A percentile compares a stretch with the other conserved stretches of the same genome.
Conservation (phyloP, 345 rosid genomes). For the Trapa bicornis region DNA sequence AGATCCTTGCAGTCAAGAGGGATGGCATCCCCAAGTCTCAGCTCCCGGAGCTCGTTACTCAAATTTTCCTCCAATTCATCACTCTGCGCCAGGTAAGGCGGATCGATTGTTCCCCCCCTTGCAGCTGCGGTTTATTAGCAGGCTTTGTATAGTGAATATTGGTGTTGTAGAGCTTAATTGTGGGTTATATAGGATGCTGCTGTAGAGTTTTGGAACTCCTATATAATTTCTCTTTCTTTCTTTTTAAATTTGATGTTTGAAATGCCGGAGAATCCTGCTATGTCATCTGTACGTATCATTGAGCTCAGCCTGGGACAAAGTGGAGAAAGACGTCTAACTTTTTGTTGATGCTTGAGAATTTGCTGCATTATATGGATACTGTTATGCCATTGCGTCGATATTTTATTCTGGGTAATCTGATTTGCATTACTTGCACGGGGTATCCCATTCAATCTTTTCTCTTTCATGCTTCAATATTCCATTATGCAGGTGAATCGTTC, state of each 20-base stretch:
- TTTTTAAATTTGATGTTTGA: background rate
- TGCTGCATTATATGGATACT: background rate
- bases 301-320: background rate
- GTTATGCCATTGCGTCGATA: background rate
- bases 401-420: background rate
- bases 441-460: background rate
- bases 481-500: conserved; percentile 54
- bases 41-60: conserved; percentile 66
- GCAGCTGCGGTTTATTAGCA: background rate
- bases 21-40: conserved; percentile 45
- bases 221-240: background rate
- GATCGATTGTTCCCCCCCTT: background rate
- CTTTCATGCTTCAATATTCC: background rate
- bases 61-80: conserved; percentile 74
- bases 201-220: background rate
- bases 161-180: background rate
- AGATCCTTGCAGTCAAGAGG: conserved; percentile 48
- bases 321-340: background rate
- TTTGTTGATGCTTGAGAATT: background rate
- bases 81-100: conserved; percentile 67
- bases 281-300: background rate
- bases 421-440: background rate
- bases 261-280: too few species aligned
- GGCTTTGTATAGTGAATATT: background rate
- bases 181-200: background rate